phyloP scores from a whole-genome alignment of 495 filamentous ascomycete species.

The Neurospora hispaniola region DNA sequence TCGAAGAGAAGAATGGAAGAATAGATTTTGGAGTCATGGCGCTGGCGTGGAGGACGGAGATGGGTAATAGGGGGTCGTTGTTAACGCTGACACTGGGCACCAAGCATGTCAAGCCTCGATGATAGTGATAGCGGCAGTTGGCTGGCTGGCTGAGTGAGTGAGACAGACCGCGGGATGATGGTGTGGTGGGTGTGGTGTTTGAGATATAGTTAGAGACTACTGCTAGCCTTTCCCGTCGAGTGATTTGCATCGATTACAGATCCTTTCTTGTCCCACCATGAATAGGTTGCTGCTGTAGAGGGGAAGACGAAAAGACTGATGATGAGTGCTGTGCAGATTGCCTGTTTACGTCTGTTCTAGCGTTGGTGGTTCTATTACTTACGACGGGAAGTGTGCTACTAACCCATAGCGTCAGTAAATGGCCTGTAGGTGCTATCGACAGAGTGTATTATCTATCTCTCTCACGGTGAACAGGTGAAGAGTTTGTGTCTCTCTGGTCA shows the following conservation, averaged over 20 bases:
- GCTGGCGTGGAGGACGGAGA: conserved; percentile 77
- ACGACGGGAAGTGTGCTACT: not conserved
- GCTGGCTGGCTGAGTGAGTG: not conserved
- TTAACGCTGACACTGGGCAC: conserved; percentile 74
- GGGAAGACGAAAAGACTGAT: not conserved
- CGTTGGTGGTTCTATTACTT: not conserved
- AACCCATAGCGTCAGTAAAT: not conserved
- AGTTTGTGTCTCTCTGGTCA: not conserved
- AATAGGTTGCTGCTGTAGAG: not conserved
- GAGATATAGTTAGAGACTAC: not conserved
- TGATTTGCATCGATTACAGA: not conserved
- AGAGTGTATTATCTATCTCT: not conserved
- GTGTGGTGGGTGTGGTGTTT: not conserved
- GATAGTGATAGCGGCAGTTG: not conserved
- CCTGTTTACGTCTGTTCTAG: not conserved
- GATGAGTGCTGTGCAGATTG: not conserved
- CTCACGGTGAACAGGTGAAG: not conserved
- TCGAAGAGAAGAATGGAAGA: conserved; percentile 43
- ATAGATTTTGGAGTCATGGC: conserved; percentile 69
- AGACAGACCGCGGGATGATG: not conserved
- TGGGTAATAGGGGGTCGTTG: conserved; percentile 83
- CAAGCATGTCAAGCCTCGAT: conserved; percentile 16
- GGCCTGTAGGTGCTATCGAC: not conserved
- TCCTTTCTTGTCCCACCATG: not conserved
- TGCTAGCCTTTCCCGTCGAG: not conserved